Percentiles rank a stretch among this genome's conserved stretches.
phyloP scores from a whole-genome alignment of 2,329 filamentous ascomycete species.

The Penicillium expansum region DNA sequence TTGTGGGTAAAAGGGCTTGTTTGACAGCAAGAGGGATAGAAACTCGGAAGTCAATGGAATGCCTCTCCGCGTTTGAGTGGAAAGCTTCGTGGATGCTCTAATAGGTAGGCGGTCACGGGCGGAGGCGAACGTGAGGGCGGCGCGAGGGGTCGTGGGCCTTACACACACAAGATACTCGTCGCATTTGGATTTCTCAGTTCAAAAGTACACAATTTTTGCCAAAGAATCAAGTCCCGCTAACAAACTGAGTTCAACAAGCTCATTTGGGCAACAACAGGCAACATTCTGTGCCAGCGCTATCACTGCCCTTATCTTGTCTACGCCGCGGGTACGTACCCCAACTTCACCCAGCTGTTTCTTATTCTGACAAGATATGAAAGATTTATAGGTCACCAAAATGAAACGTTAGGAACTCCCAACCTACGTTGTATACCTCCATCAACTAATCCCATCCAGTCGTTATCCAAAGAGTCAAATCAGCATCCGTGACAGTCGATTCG shows the following conservation, averaged over 20 bases:
- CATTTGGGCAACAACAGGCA: background rate
- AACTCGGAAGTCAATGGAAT: constrained; percentile 15
- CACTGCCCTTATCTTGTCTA: background rate
- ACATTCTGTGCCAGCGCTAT: background rate
- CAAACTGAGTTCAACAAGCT: background rate
- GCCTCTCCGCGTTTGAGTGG: constrained; percentile 17
- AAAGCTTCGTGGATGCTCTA: constrained; percentile 22
- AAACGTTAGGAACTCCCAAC: background rate
- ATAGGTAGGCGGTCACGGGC: constrained; percentile 21
- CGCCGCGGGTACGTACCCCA: background rate
- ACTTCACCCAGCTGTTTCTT: background rate
- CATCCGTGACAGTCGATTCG: constrained; percentile 91
- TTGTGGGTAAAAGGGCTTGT: constrained; percentile 2
- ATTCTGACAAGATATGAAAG: background rate
- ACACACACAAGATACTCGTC: background rate
- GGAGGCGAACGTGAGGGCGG: constrained; percentile 6
- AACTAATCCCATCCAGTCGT: constrained; percentile 61
- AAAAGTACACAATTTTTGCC: background rate
- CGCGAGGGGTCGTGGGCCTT: background rate
- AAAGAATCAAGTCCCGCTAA: background rate
- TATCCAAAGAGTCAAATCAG: constrained; percentile 88
- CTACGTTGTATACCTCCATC: background rate
- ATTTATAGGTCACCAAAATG: background rate
- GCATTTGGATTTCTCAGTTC: background rate
- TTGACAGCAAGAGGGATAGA: constrained; percentile 11